Evolutionary conservation across 306 rosid genomes (phyloP), one percentile per base, ranked within the genome.

Genomic region (Gillenia trifoliata): DNA sequence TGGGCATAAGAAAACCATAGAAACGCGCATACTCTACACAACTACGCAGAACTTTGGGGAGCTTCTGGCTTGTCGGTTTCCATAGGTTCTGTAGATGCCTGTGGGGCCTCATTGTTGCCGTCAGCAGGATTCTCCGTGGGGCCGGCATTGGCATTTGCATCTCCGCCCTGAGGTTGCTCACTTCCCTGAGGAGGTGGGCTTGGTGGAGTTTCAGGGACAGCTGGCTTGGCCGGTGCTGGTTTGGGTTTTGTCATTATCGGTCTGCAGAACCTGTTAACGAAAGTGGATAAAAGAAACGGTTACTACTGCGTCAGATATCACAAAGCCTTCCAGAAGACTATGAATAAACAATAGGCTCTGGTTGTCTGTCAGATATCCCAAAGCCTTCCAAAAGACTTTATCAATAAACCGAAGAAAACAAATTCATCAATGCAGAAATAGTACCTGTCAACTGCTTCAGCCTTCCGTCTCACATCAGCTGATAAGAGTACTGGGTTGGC

Each of bases 241-340:
- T 77, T 94, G 33, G 96, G 97, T 83, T 90, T 94, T 1, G 64
- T 90, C 99, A 94, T 90, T 43, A 94, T 79, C 0, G 99, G 97
- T 81, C 90, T 94, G 66, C 98, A 88, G 60, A 86, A 85, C 87
- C 96, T 90, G 76, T 77, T 28, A 40, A 28, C 8, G 4, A 1
- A 31, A 12, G 25, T 15, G 52, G 20, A 45, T 45, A 15, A 1
- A 11, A 11, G 52, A 41, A 22, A 11, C 1, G 43, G 22, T 26
- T 11, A 60, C 11, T 23, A 17, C 22, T 25, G 4, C 2, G 67
- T 72, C 38, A 25, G 40, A 25, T 11, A 26, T 1, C 52, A 22
- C 19, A 15, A 9, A 10, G 26, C 19, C 1, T 13, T 45, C 3
- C 23, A 4, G 3, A 6, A 15, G 3, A 17, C 43, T 31, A n/a